Base-by-base conservation (phyloP, 108 stramenopile genomes). In the Cyclostephanos invisitatus region DNA sequence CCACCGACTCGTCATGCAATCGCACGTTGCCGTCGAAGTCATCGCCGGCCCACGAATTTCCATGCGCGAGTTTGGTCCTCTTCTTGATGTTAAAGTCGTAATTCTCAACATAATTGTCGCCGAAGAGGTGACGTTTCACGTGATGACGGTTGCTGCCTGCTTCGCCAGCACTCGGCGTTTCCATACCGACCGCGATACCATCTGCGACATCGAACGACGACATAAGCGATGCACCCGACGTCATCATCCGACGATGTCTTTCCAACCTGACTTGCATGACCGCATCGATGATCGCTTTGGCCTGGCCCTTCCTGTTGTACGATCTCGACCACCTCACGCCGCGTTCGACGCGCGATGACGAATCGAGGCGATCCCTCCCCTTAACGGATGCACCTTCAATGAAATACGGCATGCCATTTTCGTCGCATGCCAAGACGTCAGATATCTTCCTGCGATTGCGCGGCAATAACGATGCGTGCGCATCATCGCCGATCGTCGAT, bases 391-490 rank as follows among this genome's bases (percentile, higher is more conserved):
- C 0, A 56, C 18, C 28, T 32, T 55, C 6, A 0, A 36, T 32
- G 20, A 11, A 7, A 18, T 28, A 49, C 15, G 53, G 51, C 20
- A 15, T 24, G 3, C 53, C 67, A 11, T 68, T 27, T 24, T 18
- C 56, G 24, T 54, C 15, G 54, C 53, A 62, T 5, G 38, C 9
- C 14, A 70, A 0, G 37, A n/a, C 4, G n/a, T 59, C 38, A 2
- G 35, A 46, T 32, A 58, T 14, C 15, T 27, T 35, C 49, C 68
- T 70, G 0, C 68, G 68, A 58, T 69, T 69, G 37, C 57, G 68
- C 4, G 44, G 25, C 38, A 69, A 24, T 14, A 69, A 69, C 11
- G 17, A 37, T 3, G 54, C n/a, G 11, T 24, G 18, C 5, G 55
- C 14, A 15, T 21, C 55, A 50, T n/a, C 15, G 27, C 7, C 12